phyloP scores from a whole-genome alignment of 2,329 filamentous ascomycete genomes.

The Paraphoma chrysanthemicola region DNA sequence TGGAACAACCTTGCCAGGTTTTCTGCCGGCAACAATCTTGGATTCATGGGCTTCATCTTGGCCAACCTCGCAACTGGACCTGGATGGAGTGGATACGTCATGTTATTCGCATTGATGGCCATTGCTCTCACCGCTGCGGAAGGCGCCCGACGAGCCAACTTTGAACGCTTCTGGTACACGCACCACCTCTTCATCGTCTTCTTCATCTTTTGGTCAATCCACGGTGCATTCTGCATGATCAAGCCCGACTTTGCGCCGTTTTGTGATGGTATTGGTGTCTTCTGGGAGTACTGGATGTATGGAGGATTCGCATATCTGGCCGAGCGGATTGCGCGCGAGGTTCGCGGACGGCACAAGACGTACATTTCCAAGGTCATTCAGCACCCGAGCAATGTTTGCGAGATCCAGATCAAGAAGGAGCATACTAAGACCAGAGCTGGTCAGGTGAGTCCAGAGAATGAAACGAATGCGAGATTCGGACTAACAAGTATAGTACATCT shows the following conservation, averaged over 20 bases:
- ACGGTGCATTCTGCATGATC: constrained; percentile 91
- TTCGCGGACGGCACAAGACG: constrained; percentile 81
- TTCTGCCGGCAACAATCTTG: constrained; percentile 75
- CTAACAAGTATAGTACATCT: constrained; percentile 69
- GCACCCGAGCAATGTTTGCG: constrained; percentile 86
- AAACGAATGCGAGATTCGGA: background rate
- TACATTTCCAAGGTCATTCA: constrained; percentile 89
- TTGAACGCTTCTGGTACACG: constrained; percentile 89
- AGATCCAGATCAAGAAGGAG: constrained; percentile 93
- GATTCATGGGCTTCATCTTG: constrained; percentile 77
- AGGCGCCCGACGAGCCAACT: constrained; percentile 79
- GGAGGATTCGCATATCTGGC: constrained; percentile 80
- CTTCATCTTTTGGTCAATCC: constrained; percentile 90
- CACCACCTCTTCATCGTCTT: constrained; percentile 89
- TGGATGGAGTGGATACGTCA: constrained; percentile 86
- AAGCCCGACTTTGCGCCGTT: constrained; percentile 82
- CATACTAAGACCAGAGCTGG: constrained; percentile 81
- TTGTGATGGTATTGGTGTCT: constrained; percentile 78
- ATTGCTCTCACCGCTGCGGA: constrained; percentile 81
- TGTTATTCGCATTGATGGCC: constrained; percentile 78
- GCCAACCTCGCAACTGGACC: constrained; percentile 81
- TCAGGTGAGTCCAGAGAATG: constrained; percentile 56
- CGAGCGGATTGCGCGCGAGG: constrained; percentile 79
- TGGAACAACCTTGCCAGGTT: constrained; percentile 87
- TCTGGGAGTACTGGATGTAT: constrained; percentile 91